phyloP scores from a whole-genome alignment of 2,329 filamentous ascomycete species.

The Epichloe baconii region DNA sequence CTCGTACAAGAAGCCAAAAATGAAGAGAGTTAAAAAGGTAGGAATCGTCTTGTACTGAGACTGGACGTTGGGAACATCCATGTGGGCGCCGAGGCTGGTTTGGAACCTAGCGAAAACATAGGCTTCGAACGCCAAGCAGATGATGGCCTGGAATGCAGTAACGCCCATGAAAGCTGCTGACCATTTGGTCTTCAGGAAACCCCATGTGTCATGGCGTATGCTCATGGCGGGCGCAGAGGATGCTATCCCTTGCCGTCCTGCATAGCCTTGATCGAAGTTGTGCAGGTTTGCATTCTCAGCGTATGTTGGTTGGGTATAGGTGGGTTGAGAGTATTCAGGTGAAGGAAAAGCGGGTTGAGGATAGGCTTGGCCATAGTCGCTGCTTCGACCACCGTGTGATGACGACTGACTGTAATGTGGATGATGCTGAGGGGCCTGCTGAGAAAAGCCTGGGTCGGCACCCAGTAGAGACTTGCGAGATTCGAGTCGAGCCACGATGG shows the following conservation, averaged over 20 bases:
- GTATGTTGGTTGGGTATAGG: conserved; percentile 16
- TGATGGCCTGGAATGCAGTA: conserved; percentile 60
- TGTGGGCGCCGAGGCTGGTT: conserved; percentile 33
- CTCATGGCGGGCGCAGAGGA: conserved; percentile 20
- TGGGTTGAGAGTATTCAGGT: conserved; percentile 14
- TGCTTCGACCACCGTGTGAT: conserved; percentile 6
- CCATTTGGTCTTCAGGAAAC: conserved; percentile 74
- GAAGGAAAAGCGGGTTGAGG: conserved; percentile 19
- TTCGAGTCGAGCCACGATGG: conserved; percentile 28
- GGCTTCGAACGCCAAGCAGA: conserved; percentile 78
- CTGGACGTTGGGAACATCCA: conserved; percentile 25
- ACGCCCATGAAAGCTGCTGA: conserved; percentile 73
- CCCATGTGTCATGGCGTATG: conserved; percentile 34
- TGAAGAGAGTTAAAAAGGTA: conserved; percentile 90
- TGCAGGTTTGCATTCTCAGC: conserved; percentile 16
- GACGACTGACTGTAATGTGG: conserved; percentile 12
- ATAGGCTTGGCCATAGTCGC: conserved; percentile 21
- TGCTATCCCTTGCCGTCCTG: conserved; percentile 24
- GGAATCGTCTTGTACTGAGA: conserved; percentile 64
- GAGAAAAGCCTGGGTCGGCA: conserved; percentile 24
- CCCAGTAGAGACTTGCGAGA: conserved; percentile 28
- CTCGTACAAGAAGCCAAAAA: conserved; percentile 93
- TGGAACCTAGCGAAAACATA: conserved; percentile 90
- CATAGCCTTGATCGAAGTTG: conserved; percentile 23
- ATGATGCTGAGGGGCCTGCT: conserved; percentile 15